These are phyloP conservation scores for Plasmodium billcollinsi DNA, from an alignment of 169 alveolate genomes.

Conservation along the genomic window DNA sequence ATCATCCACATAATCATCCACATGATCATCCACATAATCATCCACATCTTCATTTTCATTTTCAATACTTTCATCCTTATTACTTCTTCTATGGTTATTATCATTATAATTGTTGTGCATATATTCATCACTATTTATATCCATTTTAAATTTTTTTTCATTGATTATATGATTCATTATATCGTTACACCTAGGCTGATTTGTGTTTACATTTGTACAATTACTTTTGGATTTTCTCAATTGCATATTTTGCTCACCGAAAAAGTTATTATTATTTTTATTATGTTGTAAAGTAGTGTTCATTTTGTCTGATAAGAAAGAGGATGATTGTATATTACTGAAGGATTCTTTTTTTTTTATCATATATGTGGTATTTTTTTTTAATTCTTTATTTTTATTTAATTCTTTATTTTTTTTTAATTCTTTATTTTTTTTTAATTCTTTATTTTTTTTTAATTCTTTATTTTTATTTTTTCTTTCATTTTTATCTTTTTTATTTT, in stretches of 20 bases:
- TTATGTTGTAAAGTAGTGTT: not conserved
- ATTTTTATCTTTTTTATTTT: constrained; percentile 1
- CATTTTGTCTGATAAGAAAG: too few species aligned
- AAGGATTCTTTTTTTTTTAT: not conserved
- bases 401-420: not conserved
- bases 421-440: too few species aligned
- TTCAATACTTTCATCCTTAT: not conserved
- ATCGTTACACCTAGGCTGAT: too few species aligned
- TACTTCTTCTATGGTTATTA: not conserved
- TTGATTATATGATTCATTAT: not conserved
- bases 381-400: constrained; percentile 1
- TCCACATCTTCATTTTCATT: not conserved
- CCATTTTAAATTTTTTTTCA: not conserved
- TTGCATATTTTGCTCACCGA: not conserved
- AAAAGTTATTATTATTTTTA: not conserved
- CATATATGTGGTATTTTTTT: not conserved
- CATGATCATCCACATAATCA: not conserved
- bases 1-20: not conserved
- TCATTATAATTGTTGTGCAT: not conserved
- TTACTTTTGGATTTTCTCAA: not conserved
- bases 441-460: not conserved
- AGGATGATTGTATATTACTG: too few species aligned
- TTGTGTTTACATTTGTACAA: not conserved
- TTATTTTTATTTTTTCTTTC: not conserved
- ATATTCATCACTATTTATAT: not conserved